A percentile compares a stretch with the other conserved stretches of the same genome.
Conservation (phyloP, 306 rosid species). For the Casuarina equisetifolia region DNA sequence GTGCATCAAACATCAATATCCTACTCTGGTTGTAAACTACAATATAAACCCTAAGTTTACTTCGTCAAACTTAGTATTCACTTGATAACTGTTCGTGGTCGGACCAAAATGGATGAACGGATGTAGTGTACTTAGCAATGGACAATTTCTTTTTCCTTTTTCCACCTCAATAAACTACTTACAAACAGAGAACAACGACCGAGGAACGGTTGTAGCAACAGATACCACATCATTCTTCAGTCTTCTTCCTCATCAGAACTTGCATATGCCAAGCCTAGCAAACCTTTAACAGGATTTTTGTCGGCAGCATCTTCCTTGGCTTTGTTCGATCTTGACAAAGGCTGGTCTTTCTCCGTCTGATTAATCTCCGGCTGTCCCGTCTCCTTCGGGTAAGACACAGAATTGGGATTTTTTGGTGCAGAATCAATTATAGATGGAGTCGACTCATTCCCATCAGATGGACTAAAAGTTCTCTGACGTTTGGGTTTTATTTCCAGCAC, state of each 20-base stretch:
- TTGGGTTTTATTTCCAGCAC: constrained; percentile 92
- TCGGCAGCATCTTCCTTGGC: constrained; percentile 32
- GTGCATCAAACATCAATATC: constrained; percentile 28
- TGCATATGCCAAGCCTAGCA: constrained; percentile 78
- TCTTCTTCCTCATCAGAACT: constrained; percentile 91
- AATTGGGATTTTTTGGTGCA: constrained; percentile 23
- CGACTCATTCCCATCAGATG: constrained; percentile 34
- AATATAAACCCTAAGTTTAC: constrained; percentile 12
- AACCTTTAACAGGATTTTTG: constrained; percentile 56
- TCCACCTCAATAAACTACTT: constrained; percentile 20
- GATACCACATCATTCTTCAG: constrained; percentile 29
- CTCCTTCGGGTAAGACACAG: constrained; percentile 33
- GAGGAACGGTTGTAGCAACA: constrained; percentile 8
- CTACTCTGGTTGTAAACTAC: constrained; percentile 11
- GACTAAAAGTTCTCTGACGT: constrained; percentile 56
- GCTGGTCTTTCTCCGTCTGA: constrained; percentile 17
- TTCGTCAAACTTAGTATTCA: background rate
- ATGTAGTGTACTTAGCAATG: constrained; percentile 25
- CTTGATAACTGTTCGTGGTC: constrained; percentile 18
- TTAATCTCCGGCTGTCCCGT: constrained; percentile 32
- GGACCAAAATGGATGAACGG: constrained; percentile 10
- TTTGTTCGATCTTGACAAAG: constrained; percentile 25
- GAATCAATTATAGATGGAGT: constrained; percentile 14
- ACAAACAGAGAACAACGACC: constrained; percentile 11
- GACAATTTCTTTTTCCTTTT: background rate